A percentile compares a stretch with the other conserved stretches of the same genome.
Conservation (phyloP, 2,329 filamentous ascomycete genomes). For the Diaporthe ilicicola region DNA sequence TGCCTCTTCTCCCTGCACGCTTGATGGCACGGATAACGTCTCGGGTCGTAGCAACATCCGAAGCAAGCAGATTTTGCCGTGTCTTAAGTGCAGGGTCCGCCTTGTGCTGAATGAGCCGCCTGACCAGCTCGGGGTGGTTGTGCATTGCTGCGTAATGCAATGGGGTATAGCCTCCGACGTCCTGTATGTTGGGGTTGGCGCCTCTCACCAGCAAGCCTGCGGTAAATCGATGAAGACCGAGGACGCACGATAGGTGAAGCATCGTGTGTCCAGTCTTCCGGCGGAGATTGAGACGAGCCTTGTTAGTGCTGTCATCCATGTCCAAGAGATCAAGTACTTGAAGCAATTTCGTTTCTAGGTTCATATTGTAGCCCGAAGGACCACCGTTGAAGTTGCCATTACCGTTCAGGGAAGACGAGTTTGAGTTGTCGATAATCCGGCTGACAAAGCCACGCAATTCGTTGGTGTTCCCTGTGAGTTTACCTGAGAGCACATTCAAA, state of each 20-base stretch:
- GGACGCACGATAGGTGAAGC: slow-evolving; percentile 79
- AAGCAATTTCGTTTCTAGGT: slow-evolving; percentile 74
- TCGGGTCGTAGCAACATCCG: slow-evolving; percentile 74
- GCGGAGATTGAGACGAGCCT: slow-evolving; percentile 72
- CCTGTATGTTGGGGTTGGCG: slow-evolving; percentile 77
- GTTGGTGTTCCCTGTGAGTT: slow-evolving; percentile 70
- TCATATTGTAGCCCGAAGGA: slow-evolving; percentile 33
- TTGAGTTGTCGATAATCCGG: slow-evolving; percentile 61
- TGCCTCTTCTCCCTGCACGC: slow-evolving; percentile 69
- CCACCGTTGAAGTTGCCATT: slow-evolving; percentile 46
- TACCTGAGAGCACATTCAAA: slow-evolving; percentile 69
- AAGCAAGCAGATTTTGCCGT: slow-evolving; percentile 73
- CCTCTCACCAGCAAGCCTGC: slow-evolving; percentile 79
- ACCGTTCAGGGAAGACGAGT: slow-evolving; percentile 53
- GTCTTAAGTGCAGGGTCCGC: slow-evolving; percentile 77
- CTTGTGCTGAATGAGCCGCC: slow-evolving; percentile 76
- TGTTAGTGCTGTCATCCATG: slow-evolving; percentile 75
- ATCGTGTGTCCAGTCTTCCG: slow-evolving; percentile 77
- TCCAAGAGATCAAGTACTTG: slow-evolving; percentile 82
- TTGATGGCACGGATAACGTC: slow-evolving; percentile 71
- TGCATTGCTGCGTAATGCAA: slow-evolving; percentile 84
- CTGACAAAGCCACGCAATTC: slow-evolving; percentile 70
- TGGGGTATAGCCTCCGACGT: slow-evolving; percentile 82
- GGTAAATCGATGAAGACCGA: slow-evolving; percentile 79
- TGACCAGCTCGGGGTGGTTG: slow-evolving; percentile 78